Evolutionary conservation across 768 basidiomycete genomes (phyloP).

Genomic region (Russula ochroleuca): DNA sequence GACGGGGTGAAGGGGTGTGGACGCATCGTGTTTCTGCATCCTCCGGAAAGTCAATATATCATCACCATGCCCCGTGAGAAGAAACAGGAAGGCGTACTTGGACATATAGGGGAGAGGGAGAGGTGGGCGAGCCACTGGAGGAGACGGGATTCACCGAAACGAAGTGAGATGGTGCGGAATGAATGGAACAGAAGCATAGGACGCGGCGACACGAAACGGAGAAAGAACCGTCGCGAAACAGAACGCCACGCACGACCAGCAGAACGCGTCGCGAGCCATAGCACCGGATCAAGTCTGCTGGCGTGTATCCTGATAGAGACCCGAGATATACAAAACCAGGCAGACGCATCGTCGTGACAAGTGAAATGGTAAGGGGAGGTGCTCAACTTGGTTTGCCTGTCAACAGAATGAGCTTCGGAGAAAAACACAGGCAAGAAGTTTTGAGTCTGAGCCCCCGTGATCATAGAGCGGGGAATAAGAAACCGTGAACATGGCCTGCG

Average conservation of each 20-base stretch:
- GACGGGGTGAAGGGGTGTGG: background rate
- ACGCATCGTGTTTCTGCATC: background rate
- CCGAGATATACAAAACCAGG: background rate
- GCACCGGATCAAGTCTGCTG: background rate
- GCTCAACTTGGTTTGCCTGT: background rate
- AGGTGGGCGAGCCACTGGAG: background rate
- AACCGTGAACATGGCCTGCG: background rate
- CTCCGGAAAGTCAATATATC: background rate
- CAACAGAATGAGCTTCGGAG: background rate
- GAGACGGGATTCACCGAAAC: background rate
- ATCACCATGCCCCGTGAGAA: too few species aligned
- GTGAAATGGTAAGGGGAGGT: background rate
- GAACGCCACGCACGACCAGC: background rate
- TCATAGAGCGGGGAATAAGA: background rate
- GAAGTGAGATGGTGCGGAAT: constrained; percentile 1
- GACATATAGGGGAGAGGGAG: background rate
- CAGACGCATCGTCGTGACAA: constrained; percentile 7
- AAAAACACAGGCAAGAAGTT: background rate
- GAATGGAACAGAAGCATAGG: constrained; percentile 18
- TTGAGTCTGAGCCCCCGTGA: background rate
- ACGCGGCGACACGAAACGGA: background rate
- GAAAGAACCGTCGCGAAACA: background rate
- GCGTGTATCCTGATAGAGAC: background rate
- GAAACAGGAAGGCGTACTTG: background rate
- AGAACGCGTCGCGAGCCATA: constrained; percentile 3